Conservation (phyloP, 2,329 filamentous ascomycete species). For the Neonectria punicea region DNA sequence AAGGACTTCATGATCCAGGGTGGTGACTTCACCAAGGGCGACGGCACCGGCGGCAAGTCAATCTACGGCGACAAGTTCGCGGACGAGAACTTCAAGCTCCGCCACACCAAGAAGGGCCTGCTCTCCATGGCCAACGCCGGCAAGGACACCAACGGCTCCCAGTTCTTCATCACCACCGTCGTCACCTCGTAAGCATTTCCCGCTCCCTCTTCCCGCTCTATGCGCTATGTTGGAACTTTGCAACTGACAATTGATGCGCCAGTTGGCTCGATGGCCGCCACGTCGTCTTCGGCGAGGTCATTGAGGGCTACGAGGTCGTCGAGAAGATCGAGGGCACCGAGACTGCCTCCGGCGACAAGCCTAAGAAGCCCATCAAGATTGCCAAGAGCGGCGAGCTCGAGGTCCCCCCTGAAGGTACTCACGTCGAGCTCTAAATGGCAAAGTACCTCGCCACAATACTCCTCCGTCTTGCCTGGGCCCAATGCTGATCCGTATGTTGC, state of each 20-base stretch:
- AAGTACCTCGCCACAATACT: slow-evolving; percentile 36
- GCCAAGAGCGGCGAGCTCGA: slow-evolving; percentile 85
- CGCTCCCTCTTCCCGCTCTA: neutral
- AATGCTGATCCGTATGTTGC: slow-evolving; percentile 49
- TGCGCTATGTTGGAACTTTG: neutral
- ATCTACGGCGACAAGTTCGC: slow-evolving; percentile 88
- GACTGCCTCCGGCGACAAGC: slow-evolving; percentile 76
- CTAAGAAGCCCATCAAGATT: slow-evolving; percentile 76
- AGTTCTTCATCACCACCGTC: slow-evolving; percentile 92
- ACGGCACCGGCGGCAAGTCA: slow-evolving; percentile 87
- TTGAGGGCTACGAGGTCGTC: slow-evolving; percentile 85
- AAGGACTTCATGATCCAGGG: slow-evolving; percentile 93
- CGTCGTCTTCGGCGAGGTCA: slow-evolving; percentile 89
- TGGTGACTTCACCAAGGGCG: slow-evolving; percentile 85
- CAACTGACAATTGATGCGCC: slow-evolving; percentile 17
- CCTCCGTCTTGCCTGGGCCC: slow-evolving; percentile 36
- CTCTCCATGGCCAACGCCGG: slow-evolving; percentile 89
- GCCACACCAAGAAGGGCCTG: slow-evolving; percentile 86
- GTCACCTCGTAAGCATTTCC: slow-evolving; percentile 72
- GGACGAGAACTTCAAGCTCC: slow-evolving; percentile 96
- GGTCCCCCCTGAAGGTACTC: slow-evolving; percentile 91
- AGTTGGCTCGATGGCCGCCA: slow-evolving; percentile 86
- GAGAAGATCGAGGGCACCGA: slow-evolving; percentile 79
- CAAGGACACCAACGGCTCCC: slow-evolving; percentile 86
- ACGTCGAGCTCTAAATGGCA: slow-evolving; percentile 80